Evolutionary conservation across 176 grass and related monocot genomes (phyloP).

Genomic region (Zoysia japonica): DNA sequence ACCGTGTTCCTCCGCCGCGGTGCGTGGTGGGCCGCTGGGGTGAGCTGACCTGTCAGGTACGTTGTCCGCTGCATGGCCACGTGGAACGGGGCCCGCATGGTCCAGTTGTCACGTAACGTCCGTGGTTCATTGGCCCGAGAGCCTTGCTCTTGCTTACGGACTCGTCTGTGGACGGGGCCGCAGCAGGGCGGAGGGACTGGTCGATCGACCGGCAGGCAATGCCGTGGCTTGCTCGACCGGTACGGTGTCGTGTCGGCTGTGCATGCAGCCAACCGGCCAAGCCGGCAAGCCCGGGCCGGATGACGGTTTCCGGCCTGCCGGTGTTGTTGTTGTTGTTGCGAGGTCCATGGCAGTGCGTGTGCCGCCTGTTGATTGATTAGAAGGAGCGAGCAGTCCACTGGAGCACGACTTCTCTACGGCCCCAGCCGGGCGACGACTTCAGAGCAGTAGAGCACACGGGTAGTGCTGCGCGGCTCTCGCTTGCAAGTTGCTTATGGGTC

Average conservation of each 20-base stretch:
- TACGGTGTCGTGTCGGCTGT: background rate
- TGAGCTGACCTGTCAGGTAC: constrained; percentile 24
- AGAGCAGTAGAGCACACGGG: background rate
- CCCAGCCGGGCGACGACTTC: background rate
- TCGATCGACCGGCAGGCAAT: too few species aligned
- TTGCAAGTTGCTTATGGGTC: too few species aligned
- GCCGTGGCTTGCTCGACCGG: background rate
- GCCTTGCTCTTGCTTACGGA: background rate
- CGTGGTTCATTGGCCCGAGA: constrained; percentile 24
- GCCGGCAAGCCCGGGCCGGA: too few species aligned
- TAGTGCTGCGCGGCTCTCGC: too few species aligned
- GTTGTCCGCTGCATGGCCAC: constrained; percentile 1
- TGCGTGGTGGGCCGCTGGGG: too few species aligned
- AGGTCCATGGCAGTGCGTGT: background rate
- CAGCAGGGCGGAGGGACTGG: too few species aligned
- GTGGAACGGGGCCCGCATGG: background rate
- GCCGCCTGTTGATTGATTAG: background rate
- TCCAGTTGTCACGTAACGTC: constrained; percentile 37
- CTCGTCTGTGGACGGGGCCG: background rate
- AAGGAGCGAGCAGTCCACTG: background rate
- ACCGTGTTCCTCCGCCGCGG: constrained; percentile 3
- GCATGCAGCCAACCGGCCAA: background rate
- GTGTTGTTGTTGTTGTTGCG: background rate
- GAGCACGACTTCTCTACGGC: background rate
- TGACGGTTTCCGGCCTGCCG: background rate